These are phyloP conservation scores for Eustoma russellianum DNA, from an alignment of 257 asterid genomes.

Conservation along the genomic window DNA sequence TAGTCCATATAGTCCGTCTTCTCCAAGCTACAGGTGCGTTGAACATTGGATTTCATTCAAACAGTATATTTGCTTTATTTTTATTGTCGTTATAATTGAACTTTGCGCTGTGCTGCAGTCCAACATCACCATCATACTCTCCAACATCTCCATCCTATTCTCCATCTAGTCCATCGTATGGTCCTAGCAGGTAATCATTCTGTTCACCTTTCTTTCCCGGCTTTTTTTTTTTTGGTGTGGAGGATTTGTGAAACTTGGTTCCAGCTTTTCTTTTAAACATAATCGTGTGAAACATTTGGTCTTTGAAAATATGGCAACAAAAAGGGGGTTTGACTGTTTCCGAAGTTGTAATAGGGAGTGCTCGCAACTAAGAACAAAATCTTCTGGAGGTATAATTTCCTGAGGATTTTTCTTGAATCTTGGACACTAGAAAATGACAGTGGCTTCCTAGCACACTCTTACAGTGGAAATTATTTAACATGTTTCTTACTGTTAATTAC, in stretches of 20 bases:
- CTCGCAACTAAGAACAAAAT: no score
- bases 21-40: constrained; percentile 89
- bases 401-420: no score
- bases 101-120: constrained; percentile 49
- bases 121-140: constrained; percentile 90
- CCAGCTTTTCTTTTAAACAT: neutral
- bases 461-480: neutral
- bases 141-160: constrained; percentile 94
- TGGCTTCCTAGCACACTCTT: no score
- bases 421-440: no score
- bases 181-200: constrained; percentile 83
- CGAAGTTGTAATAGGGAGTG: no score
- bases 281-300: no score
- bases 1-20: constrained; percentile 92
- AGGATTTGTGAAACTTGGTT: neutral
- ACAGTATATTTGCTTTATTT: neutral
- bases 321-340: no score
- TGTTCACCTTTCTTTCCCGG: neutral
- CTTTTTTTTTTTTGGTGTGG: no score
- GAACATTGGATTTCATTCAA: no score
- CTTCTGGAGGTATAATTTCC: no score
- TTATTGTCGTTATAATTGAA: neutral
- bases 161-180: constrained; percentile 88
- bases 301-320: no score
- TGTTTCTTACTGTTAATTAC: constrained; percentile 1